phyloP scores from a whole-genome alignment of 352 stramenopile species.

The Globisporangium uncinulatum region DNA sequence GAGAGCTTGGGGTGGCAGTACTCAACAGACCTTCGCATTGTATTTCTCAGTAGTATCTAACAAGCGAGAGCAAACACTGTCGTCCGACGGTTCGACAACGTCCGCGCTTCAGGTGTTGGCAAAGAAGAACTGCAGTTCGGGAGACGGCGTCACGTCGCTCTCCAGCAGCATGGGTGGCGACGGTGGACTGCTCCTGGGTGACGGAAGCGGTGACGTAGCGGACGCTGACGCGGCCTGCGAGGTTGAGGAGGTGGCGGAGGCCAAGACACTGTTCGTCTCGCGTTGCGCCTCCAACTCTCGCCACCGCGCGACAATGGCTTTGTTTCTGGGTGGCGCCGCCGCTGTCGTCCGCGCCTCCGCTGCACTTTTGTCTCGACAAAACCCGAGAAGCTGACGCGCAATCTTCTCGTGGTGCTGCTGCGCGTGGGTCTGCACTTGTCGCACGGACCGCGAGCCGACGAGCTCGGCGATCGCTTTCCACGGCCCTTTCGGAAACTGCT shows the following conservation, averaged over 20 bases:
- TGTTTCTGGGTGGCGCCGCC: neutral
- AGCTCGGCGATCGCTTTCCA: slow-evolving; percentile 19
- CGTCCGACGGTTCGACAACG: neutral
- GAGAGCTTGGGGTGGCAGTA: too few species aligned
- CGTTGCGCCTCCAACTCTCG: slow-evolving; percentile 2
- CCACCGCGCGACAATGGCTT: slow-evolving; percentile 5
- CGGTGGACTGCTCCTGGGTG: neutral
- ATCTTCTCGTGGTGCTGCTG: slow-evolving; percentile 25
- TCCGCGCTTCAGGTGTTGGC: neutral
- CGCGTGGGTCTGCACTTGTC: slow-evolving; percentile 20
- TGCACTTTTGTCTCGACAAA: neutral
- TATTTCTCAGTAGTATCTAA: neutral
- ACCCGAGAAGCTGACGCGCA: slow-evolving; percentile 10
- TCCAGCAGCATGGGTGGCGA: neutral
- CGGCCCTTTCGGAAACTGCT: slow-evolving; percentile 13
- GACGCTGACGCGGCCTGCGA: neutral
- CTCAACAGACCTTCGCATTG: too few species aligned
- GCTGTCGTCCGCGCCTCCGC: neutral
- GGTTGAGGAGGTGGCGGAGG: neutral
- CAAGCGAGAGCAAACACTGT: neutral
- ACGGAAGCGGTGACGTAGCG: neutral
- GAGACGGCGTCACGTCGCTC: neutral
- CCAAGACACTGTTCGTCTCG: slow-evolving; percentile 2
- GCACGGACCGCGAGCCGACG: slow-evolving; percentile 17
- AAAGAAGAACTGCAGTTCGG: neutral